phyloP scores from a whole-genome alignment of 75 land plant species.

The Pinus tabuliformis region DNA sequence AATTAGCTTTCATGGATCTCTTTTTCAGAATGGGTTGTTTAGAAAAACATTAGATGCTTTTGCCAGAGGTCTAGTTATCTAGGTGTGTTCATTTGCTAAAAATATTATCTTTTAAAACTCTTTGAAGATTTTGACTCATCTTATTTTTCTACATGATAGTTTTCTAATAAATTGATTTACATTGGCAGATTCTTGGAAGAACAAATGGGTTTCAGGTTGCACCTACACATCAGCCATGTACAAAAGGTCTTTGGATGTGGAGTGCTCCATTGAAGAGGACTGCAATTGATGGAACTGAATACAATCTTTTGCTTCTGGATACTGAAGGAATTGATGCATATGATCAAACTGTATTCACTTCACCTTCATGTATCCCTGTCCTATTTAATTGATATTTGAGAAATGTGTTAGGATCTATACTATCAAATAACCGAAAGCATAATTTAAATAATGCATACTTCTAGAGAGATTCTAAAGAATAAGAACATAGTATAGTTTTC shows the following conservation, averaged over 20 bases:
- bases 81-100: too few species aligned
- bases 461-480: too few species aligned
- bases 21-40: too few species aligned
- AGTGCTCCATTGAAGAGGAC: conserved; percentile 37
- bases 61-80: too few species aligned
- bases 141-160: too few species aligned
- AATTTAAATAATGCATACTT: too few species aligned
- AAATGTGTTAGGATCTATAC: background rate
- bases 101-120: too few species aligned
- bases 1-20: too few species aligned
- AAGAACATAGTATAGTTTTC: too few species aligned
- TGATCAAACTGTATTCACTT: conserved; percentile 32
- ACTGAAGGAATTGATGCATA: conserved; percentile 45
- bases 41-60: too few species aligned
- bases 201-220: conserved; percentile 40
- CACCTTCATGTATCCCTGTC: background rate
- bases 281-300: conserved; percentile 38
- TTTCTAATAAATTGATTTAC: background rate
- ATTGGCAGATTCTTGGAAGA: conserved; percentile 26
- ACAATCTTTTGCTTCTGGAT: conserved; percentile 37
- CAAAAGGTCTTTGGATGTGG: conserved; percentile 52
- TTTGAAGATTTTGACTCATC: too few species aligned
- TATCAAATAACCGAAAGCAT: too few species aligned
- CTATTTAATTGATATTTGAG: conserved; percentile 1
- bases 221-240: conserved; percentile 40